Base-by-base conservation (phyloP, 352 stramenopile genomes). In the Thalassiosira exigua region DNA sequence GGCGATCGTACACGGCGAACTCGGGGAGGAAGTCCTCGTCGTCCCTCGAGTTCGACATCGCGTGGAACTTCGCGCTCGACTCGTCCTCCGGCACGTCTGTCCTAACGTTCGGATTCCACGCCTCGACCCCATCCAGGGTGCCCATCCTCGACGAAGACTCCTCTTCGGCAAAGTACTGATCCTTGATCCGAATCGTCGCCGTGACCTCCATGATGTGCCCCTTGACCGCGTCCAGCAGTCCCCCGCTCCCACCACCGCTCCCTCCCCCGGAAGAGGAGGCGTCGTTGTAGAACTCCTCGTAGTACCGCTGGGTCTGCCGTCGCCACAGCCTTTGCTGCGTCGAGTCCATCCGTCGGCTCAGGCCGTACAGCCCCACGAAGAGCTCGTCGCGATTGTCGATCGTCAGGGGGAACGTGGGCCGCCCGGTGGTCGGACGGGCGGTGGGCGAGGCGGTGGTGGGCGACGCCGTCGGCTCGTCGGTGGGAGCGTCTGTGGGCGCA, bases 281-380 rank as follows among this genome's bases (percentile, higher is more conserved):
- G 22, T 56, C 24, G 46, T 56, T 21, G 46, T 56, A 56, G 22
- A 56, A 56, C 7, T 56, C 46, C 46, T 56, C 46, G 46, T 24
- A 27, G 46, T 24, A 56, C 5, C 46, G 5, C n/a, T 56, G 17
- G 46, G 46, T 56, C 46, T 56, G 46, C 46, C n/a, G 5, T 19
- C 7, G 17, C 46, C 46, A 56, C 5, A 11, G 46, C 36, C 36
- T 44, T 14, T 14, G 7, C 36, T 14, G 36, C 14, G 36, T 14
- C 36, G 36, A 44, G 14, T 44, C 36, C 36, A 44, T 14, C 7
- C 7, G 7, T 14, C 36, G 36, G 14, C 7, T 44, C 36, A 44
- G 7, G 36, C 36, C 36, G 36, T 44, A 44, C 36, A 44, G 36
- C 36, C 36, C 36, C 36, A 44, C 14, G 36, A 44, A 7, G 7